A percentile compares a stretch with the other conserved stretches of the same genome.
These are phyloP conservation scores for Neospora caninum DNA, from an alignment of 169 alveolate species.

Conservation along the genomic window DNA sequence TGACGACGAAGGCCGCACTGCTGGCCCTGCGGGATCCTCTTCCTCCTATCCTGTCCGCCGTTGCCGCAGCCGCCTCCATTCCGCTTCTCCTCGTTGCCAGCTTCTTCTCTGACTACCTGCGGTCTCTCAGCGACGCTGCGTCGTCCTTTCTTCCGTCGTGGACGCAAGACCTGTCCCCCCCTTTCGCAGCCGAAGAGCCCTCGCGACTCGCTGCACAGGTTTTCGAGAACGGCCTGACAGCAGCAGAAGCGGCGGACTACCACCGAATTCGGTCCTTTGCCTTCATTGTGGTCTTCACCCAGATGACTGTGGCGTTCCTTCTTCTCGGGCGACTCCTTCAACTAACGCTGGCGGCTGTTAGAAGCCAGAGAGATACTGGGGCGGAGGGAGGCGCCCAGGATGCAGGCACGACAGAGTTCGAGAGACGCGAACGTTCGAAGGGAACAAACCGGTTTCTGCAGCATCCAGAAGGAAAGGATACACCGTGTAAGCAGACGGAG, in stretches of 20 bases:
- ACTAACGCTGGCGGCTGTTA: not conserved
- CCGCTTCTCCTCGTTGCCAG: not conserved
- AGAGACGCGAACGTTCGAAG: not conserved
- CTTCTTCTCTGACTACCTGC: not conserved
- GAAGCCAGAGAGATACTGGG: not conserved
- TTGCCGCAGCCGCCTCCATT: not conserved
- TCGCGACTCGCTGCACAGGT: not conserved
- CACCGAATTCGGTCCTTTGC: not conserved
- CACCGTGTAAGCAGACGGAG: not conserved
- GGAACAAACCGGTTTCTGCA: not conserved
- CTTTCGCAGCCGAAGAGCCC: not conserved
- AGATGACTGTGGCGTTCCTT: not conserved
- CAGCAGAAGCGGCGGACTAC: not conserved
- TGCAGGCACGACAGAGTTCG: not conserved
- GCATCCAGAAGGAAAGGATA: not conserved
- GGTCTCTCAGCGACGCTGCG: not conserved
- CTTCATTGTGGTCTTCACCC: not conserved
- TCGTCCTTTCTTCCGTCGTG: not conserved
- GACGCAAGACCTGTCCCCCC: not conserved
- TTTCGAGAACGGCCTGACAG: not conserved
- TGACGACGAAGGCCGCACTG: conserved; percentile 32
- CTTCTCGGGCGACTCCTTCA: not conserved
- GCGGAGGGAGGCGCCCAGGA: not conserved
- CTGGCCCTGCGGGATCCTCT: conserved; percentile 6
- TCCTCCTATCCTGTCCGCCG: not conserved